Evolutionary conservation across 257 asterid species (phyloP), one percentile per base, ranked within the genome.

Genomic region (Solanum chmielewskii): DNA sequence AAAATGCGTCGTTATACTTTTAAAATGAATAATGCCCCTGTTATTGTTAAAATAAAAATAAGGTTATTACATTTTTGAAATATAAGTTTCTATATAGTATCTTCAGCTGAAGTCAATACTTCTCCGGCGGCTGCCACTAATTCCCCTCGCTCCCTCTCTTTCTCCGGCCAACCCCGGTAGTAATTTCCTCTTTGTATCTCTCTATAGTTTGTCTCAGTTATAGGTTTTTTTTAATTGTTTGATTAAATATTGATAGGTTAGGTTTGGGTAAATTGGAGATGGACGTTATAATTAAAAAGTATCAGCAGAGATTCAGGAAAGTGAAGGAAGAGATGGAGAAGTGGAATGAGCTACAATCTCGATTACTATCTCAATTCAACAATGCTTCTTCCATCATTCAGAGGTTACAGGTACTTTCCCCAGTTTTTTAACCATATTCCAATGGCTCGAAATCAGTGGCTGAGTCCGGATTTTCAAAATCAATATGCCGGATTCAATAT

Each of bases 301-400:
- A 92, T 90, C 96, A 91, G 88, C 96, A 94, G 76, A 93, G 84
- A 88, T 96, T 93, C 88, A 90, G 89, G 91, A 95, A 87, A 88
- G 90, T 91, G 49, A 93, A 91, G 88, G 95, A 93, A 44, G 98
- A 95, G 87, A 93, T 93, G 93, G 87, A 73, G 88, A 89, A 81
- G 0, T 96, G 99, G 99, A 95, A 91, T 45, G 95, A 94, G 88
- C 90, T 94, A 70, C 98, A 96, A 83, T 90, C 94, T 87, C 89
- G 90, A 21, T 89, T 95, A 75, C 49, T 92, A 84, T 90, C 95
- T 27, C 98, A 95, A 52, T 96, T 93, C 89, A 86, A 89, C 16
- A 91, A 89, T 41, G 98, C 96, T 47, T 92, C 95, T 88, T 88
- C 96, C 49, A 92, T 95, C 89, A 95, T 94, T 83, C 95, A 90